phyloP scores from a whole-genome alignment of 345 rosid species.

The Fremontodendron californicum region DNA sequence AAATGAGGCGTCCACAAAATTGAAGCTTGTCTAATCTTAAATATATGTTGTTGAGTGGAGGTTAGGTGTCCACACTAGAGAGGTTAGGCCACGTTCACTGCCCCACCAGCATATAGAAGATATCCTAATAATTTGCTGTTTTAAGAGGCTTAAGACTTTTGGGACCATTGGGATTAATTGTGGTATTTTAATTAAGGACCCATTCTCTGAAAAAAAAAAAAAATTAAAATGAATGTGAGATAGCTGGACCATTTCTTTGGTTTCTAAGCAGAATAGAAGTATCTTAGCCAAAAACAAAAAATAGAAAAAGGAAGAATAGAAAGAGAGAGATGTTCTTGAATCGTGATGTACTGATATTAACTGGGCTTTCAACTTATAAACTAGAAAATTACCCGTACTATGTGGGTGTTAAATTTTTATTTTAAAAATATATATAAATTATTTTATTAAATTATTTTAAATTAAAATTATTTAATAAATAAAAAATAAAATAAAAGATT shows the following conservation, averaged over 20 bases:
- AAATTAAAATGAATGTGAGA: neutral
- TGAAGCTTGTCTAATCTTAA: neutral
- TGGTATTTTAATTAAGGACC: neutral
- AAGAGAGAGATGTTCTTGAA: neutral
- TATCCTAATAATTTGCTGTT: constrained; percentile 1
- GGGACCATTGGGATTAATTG: neutral
- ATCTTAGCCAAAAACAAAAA: neutral
- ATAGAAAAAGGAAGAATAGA: too few relatives aligned
- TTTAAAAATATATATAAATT: too few relatives aligned
- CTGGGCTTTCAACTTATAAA: neutral
- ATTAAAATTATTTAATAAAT: too few relatives aligned
- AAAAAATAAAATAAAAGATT: too few relatives aligned
- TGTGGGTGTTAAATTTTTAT: too few relatives aligned
- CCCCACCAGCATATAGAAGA: neutral
- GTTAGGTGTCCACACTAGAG: constrained; percentile 5
- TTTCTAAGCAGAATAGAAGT: neutral
- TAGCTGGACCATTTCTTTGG: neutral
- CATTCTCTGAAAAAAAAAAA: neutral
- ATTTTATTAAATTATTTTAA: too few relatives aligned
- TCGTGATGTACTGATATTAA: neutral
- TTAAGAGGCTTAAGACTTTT: neutral
- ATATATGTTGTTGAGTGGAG: constrained; percentile 10
- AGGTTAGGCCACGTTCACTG: neutral
- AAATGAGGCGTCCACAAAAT: constrained; percentile 13
- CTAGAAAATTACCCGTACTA: too few relatives aligned